phyloP scores from a whole-genome alignment of 1,139 yeast genomes.

The Debaryomyces subglobosus region DNA sequence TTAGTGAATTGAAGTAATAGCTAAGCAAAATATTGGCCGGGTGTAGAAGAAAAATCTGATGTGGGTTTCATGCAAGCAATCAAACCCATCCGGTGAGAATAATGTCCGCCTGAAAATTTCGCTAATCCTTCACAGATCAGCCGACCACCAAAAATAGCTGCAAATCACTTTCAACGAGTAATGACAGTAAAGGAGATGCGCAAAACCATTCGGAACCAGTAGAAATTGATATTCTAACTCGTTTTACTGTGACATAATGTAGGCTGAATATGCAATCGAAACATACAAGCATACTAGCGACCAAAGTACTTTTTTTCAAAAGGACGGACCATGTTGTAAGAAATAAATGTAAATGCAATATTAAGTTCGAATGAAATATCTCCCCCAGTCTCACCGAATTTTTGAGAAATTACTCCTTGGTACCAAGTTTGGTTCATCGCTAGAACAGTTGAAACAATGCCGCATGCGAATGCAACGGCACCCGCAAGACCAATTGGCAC shows the following conservation, averaged over 20 bases:
- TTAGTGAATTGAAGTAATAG: not conserved
- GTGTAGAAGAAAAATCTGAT: not conserved
- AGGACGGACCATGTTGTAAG: constrained; percentile 29
- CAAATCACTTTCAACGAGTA: not conserved
- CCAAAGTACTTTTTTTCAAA: constrained; percentile 29
- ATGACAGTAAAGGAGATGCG: not conserved
- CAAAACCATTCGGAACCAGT: too few relatives aligned
- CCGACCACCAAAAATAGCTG: not conserved
- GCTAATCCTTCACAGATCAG: not conserved
- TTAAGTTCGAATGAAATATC: constrained; percentile 34
- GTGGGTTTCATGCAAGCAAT: not conserved
- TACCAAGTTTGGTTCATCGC: constrained; percentile 37
- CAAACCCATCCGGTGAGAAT: not conserved
- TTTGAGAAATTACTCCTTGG: constrained; percentile 29
- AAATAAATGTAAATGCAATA: constrained; percentile 27
- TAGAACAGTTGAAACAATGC: constrained; percentile 32
- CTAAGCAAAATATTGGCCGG: not conserved
- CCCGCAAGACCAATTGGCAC: constrained; percentile 34
- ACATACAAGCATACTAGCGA: constrained; percentile 10
- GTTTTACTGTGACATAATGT: not conserved
- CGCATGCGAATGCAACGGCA: constrained; percentile 27
- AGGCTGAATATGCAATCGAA: not conserved
- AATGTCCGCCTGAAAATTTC: not conserved
- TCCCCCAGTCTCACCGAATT: constrained; percentile 25
- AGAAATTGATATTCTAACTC: not conserved